Percentiles rank a stretch among this genome's conserved stretches.
phyloP scores from a whole-genome alignment of 768 basidiomycete species.

The Naganishia randhawae region DNA sequence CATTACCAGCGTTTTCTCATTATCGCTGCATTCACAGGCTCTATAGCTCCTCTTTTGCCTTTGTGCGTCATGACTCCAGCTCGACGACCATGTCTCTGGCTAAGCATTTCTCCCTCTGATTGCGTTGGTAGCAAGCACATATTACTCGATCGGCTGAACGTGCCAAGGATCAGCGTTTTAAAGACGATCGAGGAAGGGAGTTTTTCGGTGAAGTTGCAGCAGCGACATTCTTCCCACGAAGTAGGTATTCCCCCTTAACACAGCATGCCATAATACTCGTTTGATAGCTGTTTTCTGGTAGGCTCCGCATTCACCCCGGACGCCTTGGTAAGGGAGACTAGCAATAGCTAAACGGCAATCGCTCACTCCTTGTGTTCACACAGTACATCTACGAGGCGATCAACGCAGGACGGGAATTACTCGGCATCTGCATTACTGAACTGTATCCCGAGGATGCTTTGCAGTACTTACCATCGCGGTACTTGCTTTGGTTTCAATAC shows the following conservation, averaged over 20 bases:
- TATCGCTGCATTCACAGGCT: background rate
- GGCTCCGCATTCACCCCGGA: conserved; percentile 37
- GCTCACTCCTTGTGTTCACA: conserved; percentile 2
- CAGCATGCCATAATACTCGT: background rate
- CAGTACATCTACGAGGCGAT: conserved; percentile 48
- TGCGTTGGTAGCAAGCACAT: conserved; percentile 26
- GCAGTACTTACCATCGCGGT: conserved; percentile 42
- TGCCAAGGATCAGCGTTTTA: background rate
- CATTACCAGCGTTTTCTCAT: background rate
- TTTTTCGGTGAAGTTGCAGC: background rate
- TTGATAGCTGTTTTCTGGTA: background rate
- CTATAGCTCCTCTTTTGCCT: conserved; percentile 30
- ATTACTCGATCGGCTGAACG: conserved; percentile 23
- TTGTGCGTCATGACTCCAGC: too few relatives aligned
- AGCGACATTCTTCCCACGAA: conserved; percentile 39
- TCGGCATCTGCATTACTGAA: conserved; percentile 38
- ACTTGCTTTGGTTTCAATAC: conserved; percentile 45
- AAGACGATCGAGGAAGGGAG: background rate
- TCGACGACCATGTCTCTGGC: too few relatives aligned
- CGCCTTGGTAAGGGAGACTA: conserved; percentile 12
- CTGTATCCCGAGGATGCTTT: conserved; percentile 40
- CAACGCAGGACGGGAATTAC: conserved; percentile 42
- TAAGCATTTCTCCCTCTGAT: background rate
- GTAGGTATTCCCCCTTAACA: conserved; percentile 31
- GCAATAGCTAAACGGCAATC: too few relatives aligned